A percentile compares a stretch with the other conserved stretches of the same genome.
Evolutionary conservation across 2,329 filamentous ascomycete genomes (phyloP).

Genomic region (Emergomyces pasteurianus): DNA sequence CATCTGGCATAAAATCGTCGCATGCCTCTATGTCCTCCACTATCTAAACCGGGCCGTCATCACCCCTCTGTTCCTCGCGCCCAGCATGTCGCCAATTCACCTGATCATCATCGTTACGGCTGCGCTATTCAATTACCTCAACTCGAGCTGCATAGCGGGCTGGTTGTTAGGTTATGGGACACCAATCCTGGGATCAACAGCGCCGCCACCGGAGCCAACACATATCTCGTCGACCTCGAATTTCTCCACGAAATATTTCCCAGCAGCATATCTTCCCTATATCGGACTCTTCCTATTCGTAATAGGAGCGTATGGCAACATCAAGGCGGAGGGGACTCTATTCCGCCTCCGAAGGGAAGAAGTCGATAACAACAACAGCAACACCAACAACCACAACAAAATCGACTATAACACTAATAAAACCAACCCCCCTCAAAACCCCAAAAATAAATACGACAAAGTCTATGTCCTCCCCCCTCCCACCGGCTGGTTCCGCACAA

Average conservation of each 20-base stretch:
- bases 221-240: not conserved
- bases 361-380: constrained; percentile 32
- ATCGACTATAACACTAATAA: constrained; percentile 31
- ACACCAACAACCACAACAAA: constrained; percentile 29
- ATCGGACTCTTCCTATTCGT: constrained; percentile 65
- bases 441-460: constrained; percentile 52
- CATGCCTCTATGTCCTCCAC: constrained; percentile 54
- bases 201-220: constrained; percentile 3
- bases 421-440: constrained; percentile 17
- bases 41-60: constrained; percentile 83
- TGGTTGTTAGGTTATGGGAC: constrained; percentile 75
- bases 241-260: constrained; percentile 32
- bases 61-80: constrained; percentile 65
- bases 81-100: constrained; percentile 87
- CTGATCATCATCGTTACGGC: constrained; percentile 54
- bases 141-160: constrained; percentile 63
- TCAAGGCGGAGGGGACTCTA: constrained; percentile 80
- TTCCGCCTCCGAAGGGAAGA: constrained; percentile 72
- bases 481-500: constrained; percentile 66
- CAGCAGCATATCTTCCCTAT: constrained; percentile 32
- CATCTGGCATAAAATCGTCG: constrained; percentile 24
- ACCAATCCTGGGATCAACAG: constrained; percentile 11
- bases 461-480: constrained; percentile 76
- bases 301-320: constrained; percentile 65
- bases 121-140: constrained; percentile 63